These are phyloP conservation scores for Begonia peltatifolia DNA, from an alignment of 306 rosid species.

Conservation along the genomic window DNA sequence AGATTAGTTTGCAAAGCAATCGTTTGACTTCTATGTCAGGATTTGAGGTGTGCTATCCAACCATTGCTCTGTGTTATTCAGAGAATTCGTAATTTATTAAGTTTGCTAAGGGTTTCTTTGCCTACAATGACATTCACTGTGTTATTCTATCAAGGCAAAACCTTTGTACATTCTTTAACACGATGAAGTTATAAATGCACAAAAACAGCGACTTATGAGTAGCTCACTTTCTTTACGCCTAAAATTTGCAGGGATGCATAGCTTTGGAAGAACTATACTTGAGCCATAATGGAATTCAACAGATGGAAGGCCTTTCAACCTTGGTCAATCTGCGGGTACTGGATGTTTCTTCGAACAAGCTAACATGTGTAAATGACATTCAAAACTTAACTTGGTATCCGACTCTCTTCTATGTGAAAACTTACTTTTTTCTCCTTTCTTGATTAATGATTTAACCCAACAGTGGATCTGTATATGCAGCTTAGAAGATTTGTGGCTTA, in stretches of 20 bases:
- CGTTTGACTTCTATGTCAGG: slow-evolving; percentile 76
- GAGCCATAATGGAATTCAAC: slow-evolving; percentile 87
- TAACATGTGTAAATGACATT: slow-evolving; percentile 51
- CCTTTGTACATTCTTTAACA: no score
- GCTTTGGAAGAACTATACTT: slow-evolving; percentile 85
- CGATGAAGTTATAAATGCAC: no score
- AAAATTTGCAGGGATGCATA: slow-evolving; percentile 37
- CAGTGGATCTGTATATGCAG: slow-evolving; percentile 24
- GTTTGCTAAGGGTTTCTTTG: no score
- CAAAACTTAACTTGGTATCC: slow-evolving; percentile 44
- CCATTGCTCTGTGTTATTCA: not conserved
- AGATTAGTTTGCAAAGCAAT: slow-evolving; percentile 94
- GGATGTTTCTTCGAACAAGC: slow-evolving; percentile 86
- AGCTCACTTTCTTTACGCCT: not conserved
- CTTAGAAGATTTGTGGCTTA: slow-evolving; percentile 93
- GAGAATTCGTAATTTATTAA: no score
- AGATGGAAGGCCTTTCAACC: slow-evolving; percentile 80
- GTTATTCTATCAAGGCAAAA: no score
- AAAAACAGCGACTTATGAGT: no score
- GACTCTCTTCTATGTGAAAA: not conserved
- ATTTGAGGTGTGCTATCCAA: slow-evolving; percentile 41
- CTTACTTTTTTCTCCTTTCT: slow-evolving; percentile 5
- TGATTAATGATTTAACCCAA: slow-evolving; percentile 11
- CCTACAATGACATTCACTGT: no score
- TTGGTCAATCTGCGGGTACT: slow-evolving; percentile 68